A percentile compares a stretch with the other conserved stretches of the same genome.
Conservation (phyloP, 768 basidiomycete species). For the Boletus rubropictus region DNA sequence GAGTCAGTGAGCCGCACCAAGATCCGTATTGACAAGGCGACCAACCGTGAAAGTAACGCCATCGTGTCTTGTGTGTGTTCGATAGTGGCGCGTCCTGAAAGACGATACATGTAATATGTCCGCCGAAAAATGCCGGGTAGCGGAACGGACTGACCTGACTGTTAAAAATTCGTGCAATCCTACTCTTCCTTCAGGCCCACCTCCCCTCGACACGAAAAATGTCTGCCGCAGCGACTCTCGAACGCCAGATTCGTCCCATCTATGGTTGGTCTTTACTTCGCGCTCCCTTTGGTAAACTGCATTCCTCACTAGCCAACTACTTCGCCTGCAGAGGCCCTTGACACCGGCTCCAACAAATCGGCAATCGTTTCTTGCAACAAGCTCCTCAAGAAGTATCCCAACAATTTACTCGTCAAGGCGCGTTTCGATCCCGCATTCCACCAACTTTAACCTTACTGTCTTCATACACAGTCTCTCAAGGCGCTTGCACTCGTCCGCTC, state of each 20-base stretch:
- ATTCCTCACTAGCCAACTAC: slow-evolving; percentile 2
- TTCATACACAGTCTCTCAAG: slow-evolving; percentile 61
- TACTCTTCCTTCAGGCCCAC: neutral
- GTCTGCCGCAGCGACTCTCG: slow-evolving; percentile 52
- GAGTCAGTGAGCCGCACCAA: slow-evolving; percentile 2
- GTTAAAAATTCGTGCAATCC: slow-evolving; percentile 23
- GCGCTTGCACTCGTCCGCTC: slow-evolving; percentile 77
- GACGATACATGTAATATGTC: too few species aligned
- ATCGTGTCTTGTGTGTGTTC: slow-evolving; percentile 13
- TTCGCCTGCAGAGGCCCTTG: slow-evolving; percentile 61
- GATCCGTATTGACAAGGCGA: neutral
- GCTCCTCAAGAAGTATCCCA: slow-evolving; percentile 79
- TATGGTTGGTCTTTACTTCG: slow-evolving; percentile 52
- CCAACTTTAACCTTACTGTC: slow-evolving; percentile 5
- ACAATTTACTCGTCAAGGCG: slow-evolving; percentile 67
- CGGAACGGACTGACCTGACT: slow-evolving; percentile 21
- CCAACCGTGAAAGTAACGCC: slow-evolving; percentile 31
- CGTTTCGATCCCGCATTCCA: neutral
- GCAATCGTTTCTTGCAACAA: slow-evolving; percentile 84
- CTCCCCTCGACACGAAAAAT: slow-evolving; percentile 28
- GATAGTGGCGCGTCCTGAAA: neutral
- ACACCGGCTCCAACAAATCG: slow-evolving; percentile 81
- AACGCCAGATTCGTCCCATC: slow-evolving; percentile 80
- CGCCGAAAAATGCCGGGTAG: slow-evolving; percentile 22
- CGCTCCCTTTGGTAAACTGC: neutral